phyloP scores from a whole-genome alignment of 805 yeast genomes.

The Metschnikowia reukaufii region DNA sequence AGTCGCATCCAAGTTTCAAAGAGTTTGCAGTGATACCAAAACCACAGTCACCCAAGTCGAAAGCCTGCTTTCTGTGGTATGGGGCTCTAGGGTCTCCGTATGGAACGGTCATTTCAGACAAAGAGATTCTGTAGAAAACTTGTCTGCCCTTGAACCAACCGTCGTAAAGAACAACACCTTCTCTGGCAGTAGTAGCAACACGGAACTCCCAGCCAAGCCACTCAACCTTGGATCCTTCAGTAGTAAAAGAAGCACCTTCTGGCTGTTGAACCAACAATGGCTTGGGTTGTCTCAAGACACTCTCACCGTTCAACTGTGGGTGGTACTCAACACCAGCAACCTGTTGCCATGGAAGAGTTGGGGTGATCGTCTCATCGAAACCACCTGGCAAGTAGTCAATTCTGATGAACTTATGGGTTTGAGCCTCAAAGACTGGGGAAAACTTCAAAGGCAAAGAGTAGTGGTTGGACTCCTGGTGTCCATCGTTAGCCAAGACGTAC shows the following conservation, averaged over 20 bases:
- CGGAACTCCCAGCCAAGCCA: conserved; percentile 89
- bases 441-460: conserved; percentile 72
- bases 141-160: conserved; percentile 75
- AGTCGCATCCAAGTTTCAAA: conserved; percentile 74
- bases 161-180: conserved; percentile 75
- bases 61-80: conserved; percentile 82
- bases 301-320: conserved; percentile 63
- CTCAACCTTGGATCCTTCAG: conserved; percentile 57
- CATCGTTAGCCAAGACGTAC: conserved; percentile 64
- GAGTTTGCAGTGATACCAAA: conserved; percentile 73
- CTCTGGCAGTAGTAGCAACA: conserved; percentile 69
- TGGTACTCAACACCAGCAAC: conserved; percentile 69
- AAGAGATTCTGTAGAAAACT: conserved; percentile 66
- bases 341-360: conserved; percentile 61
- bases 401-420: conserved; percentile 60
- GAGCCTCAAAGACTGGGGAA: conserved; percentile 69
- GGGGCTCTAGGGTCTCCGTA: conserved; percentile 86
- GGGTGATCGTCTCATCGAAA: conserved; percentile 56
- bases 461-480: conserved; percentile 70
- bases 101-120: conserved; percentile 86
- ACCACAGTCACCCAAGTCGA: conserved; percentile 84
- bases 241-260: conserved; percentile 72
- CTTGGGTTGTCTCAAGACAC: conserved; percentile 54
- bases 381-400: conserved; percentile 77
- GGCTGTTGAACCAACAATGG: conserved; percentile 73